Evolutionary conservation across 352 stramenopile genomes (phyloP), one percentile per base, ranked within the genome.

Genomic region (Phytophthora idaei): DNA sequence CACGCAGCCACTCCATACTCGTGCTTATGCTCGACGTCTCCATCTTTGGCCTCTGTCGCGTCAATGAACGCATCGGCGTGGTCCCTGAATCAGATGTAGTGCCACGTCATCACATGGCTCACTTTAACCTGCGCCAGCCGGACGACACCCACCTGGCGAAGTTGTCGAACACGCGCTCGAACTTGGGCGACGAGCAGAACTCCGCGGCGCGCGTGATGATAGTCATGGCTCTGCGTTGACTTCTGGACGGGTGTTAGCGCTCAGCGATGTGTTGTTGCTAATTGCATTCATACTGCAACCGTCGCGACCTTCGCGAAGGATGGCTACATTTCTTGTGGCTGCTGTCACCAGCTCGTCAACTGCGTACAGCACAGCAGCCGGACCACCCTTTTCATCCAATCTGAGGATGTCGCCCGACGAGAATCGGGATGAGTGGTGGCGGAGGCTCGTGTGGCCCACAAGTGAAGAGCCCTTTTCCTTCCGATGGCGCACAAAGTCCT

Each of bases 11-110:
- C 12, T 4, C 27, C 67, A 25, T 61, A 92, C 81, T 91, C 83
- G 68, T 92, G 83, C 44, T 93, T 93, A 69, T 93, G 83, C 67
- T 92, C 82, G 2, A 83, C 74, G 39, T 94, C 85, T 37, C 74
- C 74, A 1, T 59, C 74, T 60, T 90, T 91, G 8, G 81, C 79
- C 42, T 92, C 83, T 14, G 78, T 71, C 12, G 85, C 83, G 54
- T 91, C 85, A 41, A 70, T 70, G 31, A 92, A 90, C n/a, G 36
- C 76, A 61, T 89, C 74, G 0, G 80, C 85, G 55, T 90, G 67
- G 25, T 90, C 80, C 56, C 85, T 92, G 51, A 15, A 41, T 41
- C 47, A 39, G 17, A 47, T 27, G 15, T 15, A 27, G 28, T 32
- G 46, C 34, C 46, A n/a, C 53, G 47, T 69, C 45, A 61, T 37